These are phyloP conservation scores for Vairimorpha necatrix DNA, from an alignment of 371 early-diverging fungal genomes.

Conservation along the genomic window DNA sequence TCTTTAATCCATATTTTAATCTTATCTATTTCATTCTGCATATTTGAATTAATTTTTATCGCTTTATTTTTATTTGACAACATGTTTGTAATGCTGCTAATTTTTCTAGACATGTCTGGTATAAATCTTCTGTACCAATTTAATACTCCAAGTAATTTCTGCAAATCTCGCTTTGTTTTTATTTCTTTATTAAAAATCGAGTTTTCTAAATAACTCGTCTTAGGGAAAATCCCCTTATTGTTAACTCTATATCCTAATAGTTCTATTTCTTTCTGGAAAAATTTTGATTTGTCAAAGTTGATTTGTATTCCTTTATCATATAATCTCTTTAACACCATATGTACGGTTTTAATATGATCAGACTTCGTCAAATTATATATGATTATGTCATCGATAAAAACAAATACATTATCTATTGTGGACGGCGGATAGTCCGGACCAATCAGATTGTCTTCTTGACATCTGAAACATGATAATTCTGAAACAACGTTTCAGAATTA, in stretches of 20 bases:
- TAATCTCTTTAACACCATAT: not conserved
- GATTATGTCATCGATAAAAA: slow-evolving; percentile 12
- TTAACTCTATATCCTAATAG: slow-evolving; percentile 64
- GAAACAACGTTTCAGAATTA: too few species aligned
- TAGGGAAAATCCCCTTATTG: not conserved
- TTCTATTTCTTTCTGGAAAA: slow-evolving; percentile 44
- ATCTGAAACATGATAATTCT: too few species aligned
- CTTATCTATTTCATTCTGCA: not conserved
- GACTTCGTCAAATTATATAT: slow-evolving; percentile 6
- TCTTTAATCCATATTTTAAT: not conserved
- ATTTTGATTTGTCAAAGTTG: slow-evolving; percentile 64
- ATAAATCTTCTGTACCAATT: slow-evolving; percentile 17
- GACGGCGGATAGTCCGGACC: too few species aligned
- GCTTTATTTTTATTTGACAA: not conserved
- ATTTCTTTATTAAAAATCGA: not conserved
- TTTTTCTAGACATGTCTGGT: slow-evolving; percentile 34
- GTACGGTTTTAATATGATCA: not conserved
- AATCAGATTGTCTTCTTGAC: too few species aligned
- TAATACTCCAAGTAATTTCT: not conserved
- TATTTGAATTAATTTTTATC: not conserved
- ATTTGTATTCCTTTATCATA: slow-evolving; percentile 23
- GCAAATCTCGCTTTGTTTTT: not conserved
- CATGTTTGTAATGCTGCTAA: not conserved
- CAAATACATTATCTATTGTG: not conserved
- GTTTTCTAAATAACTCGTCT: slow-evolving; percentile 2